Evolutionary conservation across 2,329 filamentous ascomycete species (phyloP).

Genomic region (Cladosporium sp.): DNA sequence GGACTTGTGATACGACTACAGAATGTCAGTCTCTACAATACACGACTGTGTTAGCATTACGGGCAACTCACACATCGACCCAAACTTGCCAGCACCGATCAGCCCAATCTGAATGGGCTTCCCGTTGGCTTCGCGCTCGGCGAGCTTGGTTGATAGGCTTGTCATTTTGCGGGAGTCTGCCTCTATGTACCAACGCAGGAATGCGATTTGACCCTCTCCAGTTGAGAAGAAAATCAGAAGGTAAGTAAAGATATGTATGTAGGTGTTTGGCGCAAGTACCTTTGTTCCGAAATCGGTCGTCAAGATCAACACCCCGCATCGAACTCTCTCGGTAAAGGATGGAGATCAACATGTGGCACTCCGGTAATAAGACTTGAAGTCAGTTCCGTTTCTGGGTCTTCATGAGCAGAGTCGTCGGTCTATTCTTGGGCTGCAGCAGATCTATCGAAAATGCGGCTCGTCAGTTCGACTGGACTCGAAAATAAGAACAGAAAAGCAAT

Average conservation of each 20-base stretch:
- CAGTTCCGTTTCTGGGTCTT: too few relatives aligned
- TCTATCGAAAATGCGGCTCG: too few relatives aligned
- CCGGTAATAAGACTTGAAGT: neutral
- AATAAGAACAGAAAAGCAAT: too few relatives aligned
- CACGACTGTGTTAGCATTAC: neutral
- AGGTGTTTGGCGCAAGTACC: neutral
- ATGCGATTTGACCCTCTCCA: too few relatives aligned
- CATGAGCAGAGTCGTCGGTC: too few relatives aligned
- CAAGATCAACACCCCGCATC: conserved; percentile 1
- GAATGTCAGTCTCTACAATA: neutral
- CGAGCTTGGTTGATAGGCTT: conserved; percentile 38
- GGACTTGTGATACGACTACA: conserved; percentile 39
- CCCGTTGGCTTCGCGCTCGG: conserved; percentile 35
- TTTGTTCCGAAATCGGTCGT: neutral
- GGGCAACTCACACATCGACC: conserved; percentile 39
- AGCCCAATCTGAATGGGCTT: conserved; percentile 40
- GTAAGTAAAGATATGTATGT: neutral
- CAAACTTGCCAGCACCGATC: conserved; percentile 46
- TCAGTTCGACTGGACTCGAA: too few relatives aligned
- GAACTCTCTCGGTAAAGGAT: neutral
- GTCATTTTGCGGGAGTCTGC: conserved; percentile 33
- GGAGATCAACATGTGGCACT: neutral
- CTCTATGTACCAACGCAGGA: too few relatives aligned
- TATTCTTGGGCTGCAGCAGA: too few relatives aligned
- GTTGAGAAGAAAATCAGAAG: neutral